phyloP scores from a whole-genome alignment of 805 yeast species.

The Myxozyma udenii region DNA sequence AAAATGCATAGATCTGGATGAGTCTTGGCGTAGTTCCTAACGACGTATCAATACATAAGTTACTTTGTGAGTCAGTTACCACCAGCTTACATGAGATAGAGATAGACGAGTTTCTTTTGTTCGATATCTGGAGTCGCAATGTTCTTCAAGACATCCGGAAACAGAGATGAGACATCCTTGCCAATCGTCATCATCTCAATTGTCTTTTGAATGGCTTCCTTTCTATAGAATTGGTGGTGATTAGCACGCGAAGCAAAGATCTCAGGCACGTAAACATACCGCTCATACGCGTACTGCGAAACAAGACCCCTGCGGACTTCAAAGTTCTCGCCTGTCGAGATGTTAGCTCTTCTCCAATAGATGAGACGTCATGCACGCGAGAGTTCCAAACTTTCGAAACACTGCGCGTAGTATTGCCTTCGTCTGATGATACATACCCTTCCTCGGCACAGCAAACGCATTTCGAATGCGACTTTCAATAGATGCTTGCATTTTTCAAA shows the following conservation, averaged over 20 bases:
- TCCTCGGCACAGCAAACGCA: constrained; percentile 56
- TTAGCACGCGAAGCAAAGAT: background rate
- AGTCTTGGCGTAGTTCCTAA: constrained; percentile 80
- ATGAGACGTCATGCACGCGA: background rate
- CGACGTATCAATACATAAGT: background rate
- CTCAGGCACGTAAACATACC: constrained; percentile 29
- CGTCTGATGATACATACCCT: constrained; percentile 39
- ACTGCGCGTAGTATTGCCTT: background rate
- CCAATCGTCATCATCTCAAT: constrained; percentile 98
- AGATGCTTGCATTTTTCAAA: constrained; percentile 32
- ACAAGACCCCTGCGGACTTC: constrained; percentile 88
- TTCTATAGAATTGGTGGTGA: constrained; percentile 49
- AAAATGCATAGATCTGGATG: constrained; percentile 94
- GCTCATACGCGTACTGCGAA: constrained; percentile 87
- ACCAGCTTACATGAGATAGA: constrained; percentile 66
- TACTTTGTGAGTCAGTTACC: background rate
- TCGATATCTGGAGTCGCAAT: constrained; percentile 95
- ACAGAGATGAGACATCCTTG: constrained; percentile 88
- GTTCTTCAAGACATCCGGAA: constrained; percentile 94
- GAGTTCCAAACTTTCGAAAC: background rate
- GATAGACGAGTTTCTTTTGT: constrained; percentile 91
- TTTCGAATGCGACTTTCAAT: constrained; percentile 53
- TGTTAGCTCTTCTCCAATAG: constrained; percentile 31
- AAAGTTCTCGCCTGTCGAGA: constrained; percentile 66
- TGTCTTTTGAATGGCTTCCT: constrained; percentile 94